These are phyloP conservation scores for Lecanicillium sp. DNA, from an alignment of 2,329 filamentous ascomycete genomes.

Conservation along the genomic window DNA sequence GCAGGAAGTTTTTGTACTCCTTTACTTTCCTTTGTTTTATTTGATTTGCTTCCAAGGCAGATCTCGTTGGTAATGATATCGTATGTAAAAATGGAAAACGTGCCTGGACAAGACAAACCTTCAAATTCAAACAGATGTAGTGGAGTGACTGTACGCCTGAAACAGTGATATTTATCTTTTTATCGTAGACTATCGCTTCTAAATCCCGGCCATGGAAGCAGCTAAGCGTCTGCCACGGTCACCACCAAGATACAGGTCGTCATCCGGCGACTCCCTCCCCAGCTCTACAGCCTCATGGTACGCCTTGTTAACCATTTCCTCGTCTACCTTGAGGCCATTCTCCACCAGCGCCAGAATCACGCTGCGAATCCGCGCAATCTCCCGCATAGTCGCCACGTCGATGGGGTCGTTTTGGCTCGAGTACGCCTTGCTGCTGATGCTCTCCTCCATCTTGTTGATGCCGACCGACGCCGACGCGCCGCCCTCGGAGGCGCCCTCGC, in stretches of 20 bases:
- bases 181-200: too few relatives aligned
- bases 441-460: conserved; percentile 84
- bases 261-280: conserved; percentile 52
- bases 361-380: conserved; percentile 78
- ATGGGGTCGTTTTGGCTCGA: conserved; percentile 92
- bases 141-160: too few relatives aligned
- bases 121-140: too few relatives aligned
- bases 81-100: too few relatives aligned
- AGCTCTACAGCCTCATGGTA: conserved; percentile 79
- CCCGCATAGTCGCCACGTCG: conserved; percentile 65
- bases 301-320: conserved; percentile 75
- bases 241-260: conserved; percentile 53
- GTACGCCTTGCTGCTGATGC: conserved; percentile 77
- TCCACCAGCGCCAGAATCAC: conserved; percentile 79
- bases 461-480: conserved; percentile 30
- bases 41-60: too few relatives aligned
- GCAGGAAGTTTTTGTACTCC: too few relatives aligned
- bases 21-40: too few relatives aligned
- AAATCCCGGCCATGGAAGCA: conserved; percentile 24
- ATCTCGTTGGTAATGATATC: too few relatives aligned
- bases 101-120: too few relatives aligned
- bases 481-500: conserved; percentile 29
- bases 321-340: conserved; percentile 76
- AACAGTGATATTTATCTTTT: too few relatives aligned
- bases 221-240: conserved; percentile 45